Evolutionary conservation across 1,284 basidiomycete species (phyloP).

Genomic region (Neotropicomus parvogracilis): DNA sequence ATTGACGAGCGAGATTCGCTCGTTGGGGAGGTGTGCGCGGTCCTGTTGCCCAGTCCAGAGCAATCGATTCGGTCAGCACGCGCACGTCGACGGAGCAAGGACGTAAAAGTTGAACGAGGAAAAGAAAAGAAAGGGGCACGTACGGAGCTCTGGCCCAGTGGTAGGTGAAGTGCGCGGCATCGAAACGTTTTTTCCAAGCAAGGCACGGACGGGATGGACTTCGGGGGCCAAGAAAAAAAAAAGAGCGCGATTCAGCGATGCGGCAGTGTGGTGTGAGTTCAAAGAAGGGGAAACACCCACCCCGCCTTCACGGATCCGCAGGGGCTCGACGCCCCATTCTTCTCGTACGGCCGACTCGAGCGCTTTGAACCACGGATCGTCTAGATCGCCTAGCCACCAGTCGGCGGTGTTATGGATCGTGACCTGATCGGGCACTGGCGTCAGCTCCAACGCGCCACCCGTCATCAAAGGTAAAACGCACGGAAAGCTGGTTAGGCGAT

Average conservation of each 20-base stretch:
- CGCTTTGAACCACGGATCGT: slow-evolving; percentile 79
- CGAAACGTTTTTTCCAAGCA: slow-evolving; percentile 89
- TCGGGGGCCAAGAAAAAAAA: too few relatives aligned
- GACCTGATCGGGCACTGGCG: slow-evolving; percentile 43
- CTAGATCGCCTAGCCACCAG: slow-evolving; percentile 92
- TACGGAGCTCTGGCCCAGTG: slow-evolving; percentile 82
- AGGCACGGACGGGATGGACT: slow-evolving; percentile 87
- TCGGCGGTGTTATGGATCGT: slow-evolving; percentile 82
- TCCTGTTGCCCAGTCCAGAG: too few relatives aligned
- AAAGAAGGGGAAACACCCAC: slow-evolving; percentile 46
- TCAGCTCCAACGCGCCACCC: background rate
- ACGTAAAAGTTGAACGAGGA: too few relatives aligned
- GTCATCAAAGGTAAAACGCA: slow-evolving; percentile 39
- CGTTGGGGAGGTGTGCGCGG: slow-evolving; percentile 84
- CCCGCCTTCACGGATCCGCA: slow-evolving; percentile 92
- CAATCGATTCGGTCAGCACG: too few relatives aligned
- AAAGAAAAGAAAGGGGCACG: slow-evolving; percentile 24
- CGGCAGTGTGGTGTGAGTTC: too few relatives aligned
- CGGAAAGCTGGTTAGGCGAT: slow-evolving; percentile 73
- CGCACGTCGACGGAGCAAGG: too few relatives aligned
- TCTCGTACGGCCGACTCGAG: slow-evolving; percentile 78
- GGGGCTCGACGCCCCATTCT: slow-evolving; percentile 82
- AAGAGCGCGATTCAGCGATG: background rate
- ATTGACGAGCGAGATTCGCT: slow-evolving; percentile 76
- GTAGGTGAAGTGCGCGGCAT: slow-evolving; percentile 82